Evolutionary conservation across 176 grass and related monocot species (phyloP).

Genomic region (Musa beccarii): DNA sequence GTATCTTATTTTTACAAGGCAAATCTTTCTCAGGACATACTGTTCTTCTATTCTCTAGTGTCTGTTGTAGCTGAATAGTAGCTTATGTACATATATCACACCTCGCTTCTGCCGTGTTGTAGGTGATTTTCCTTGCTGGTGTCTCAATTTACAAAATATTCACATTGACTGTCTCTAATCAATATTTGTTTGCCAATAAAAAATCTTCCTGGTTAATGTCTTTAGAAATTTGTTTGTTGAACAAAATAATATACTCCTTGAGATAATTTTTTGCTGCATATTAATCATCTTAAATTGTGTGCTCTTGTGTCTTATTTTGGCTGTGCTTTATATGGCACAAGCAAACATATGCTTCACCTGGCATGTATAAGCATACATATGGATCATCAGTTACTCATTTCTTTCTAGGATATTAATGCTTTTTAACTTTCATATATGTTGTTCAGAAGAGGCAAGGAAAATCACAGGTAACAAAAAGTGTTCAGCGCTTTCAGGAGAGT

Average conservation of each 20-base stretch:
- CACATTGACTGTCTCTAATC: neutral
- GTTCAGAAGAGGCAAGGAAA: constrained; percentile 67
- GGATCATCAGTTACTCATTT: neutral
- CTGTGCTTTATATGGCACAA: neutral
- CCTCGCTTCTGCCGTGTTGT: neutral
- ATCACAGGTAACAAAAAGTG: constrained; percentile 28
- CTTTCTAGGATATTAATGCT: neutral
- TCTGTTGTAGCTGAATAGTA: neutral
- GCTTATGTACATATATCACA: neutral
- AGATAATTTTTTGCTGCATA: neutral
- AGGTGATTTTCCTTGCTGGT: neutral
- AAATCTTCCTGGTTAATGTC: neutral
- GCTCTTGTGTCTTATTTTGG: neutral
- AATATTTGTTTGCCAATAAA: neutral
- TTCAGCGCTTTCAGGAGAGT: constrained; percentile 63
- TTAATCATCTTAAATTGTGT: neutral
- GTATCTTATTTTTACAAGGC: neutral
- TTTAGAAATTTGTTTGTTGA: neutral
- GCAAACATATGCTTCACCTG: neutral
- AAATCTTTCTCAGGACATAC: neutral
- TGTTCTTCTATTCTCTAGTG: neutral
- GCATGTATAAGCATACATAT: neutral
- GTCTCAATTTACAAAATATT: neutral
- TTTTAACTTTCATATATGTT: constrained; percentile 8
- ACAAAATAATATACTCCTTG: neutral